Base-by-base conservation (phyloP, 2,329 filamentous ascomycete genomes). In the Fusarium aywerte region DNA sequence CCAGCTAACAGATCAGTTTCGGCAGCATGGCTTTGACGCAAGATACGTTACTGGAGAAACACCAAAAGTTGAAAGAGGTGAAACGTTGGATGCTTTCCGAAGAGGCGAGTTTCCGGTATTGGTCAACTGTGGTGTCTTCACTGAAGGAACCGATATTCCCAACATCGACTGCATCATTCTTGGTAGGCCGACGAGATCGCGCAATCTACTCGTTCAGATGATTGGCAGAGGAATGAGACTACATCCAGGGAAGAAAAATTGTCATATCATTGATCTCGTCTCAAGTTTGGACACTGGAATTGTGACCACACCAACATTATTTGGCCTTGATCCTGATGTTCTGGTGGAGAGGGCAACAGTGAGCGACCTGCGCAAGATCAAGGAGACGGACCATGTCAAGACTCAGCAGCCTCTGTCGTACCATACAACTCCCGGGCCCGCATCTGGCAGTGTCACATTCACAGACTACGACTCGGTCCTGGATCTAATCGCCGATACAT, bases 161-260 rank as follows among this genome's bases (percentile, higher is more conserved):
- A 97, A 97, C 76, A 92, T 99, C 68, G 96, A 99, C 80, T 98
- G 96, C 75, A 87, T 99, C 23, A 76, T 99, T 10, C 84, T 99
- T 10, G 93, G 91, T 5, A 84, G 96, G 23, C 96, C 96, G 1
- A 99, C 96, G 2, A 89, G 90, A 70, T 98, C 96, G 16, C 89
- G 92, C n/a, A 98, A 97, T 71, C 82, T 99, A 4, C 86, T 99
- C 2, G 89, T 98, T 1, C 96, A 99, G 78, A 99, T 99, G 96
- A 97, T 99, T 64, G 96, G 96, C 1, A 87, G 96, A 72, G 96
- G 96, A 6, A 92, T 99, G 88, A 88, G 96, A 39, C 80, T 97
- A 36, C 86, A 92, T 75, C 83, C 89, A 1, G 91, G 87, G 13
- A 99, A 99, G 78, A 81, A 89, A 36, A 88, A 98, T 74, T 99